Percentiles rank a stretch among this genome's conserved stretches.
Evolutionary conservation across 176 grass and related monocot genomes (phyloP).

Genomic region (Tuctoria greenei): DNA sequence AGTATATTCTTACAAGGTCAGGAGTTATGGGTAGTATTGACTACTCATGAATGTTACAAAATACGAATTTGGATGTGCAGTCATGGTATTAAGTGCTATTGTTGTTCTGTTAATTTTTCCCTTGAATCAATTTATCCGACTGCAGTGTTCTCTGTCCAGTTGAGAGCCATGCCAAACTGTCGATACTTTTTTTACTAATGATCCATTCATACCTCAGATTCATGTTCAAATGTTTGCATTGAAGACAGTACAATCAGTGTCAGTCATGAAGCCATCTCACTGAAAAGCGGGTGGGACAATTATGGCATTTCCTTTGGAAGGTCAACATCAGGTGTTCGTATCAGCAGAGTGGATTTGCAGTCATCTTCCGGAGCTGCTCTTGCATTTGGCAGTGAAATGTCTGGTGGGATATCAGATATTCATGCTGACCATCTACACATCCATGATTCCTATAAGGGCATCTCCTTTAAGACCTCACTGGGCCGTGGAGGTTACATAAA

Average conservation of each 20-base stretch:
- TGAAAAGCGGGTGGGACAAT: conserved; percentile 85
- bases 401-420: conserved; percentile 75
- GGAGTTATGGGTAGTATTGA: background rate
- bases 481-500: conserved; percentile 71
- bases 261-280: conserved; percentile 70
- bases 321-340: conserved; percentile 55
- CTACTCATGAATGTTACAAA: background rate
- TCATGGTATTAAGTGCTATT: conserved; percentile 10
- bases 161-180: background rate
- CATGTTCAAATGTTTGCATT: conserved; percentile 72
- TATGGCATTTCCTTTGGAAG: conserved; percentile 73
- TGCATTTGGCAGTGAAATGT: conserved; percentile 92
- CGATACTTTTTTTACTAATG: conserved; percentile 17
- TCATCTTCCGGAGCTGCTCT: conserved; percentile 64
- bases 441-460: conserved; percentile 49
- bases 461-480: conserved; percentile 61
- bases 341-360: conserved; percentile 61
- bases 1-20: background rate
- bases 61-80: background rate
- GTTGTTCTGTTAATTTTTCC: background rate
- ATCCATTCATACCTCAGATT: conserved; percentile 55
- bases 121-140: background rate
- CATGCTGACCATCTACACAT: conserved; percentile 45
- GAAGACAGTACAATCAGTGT: conserved; percentile 65
- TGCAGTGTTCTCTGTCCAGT: background rate